Evolutionary conservation across 116 monocot genomes (phyloP).

Genomic region (Phalaenopsis hybrid): DNA sequence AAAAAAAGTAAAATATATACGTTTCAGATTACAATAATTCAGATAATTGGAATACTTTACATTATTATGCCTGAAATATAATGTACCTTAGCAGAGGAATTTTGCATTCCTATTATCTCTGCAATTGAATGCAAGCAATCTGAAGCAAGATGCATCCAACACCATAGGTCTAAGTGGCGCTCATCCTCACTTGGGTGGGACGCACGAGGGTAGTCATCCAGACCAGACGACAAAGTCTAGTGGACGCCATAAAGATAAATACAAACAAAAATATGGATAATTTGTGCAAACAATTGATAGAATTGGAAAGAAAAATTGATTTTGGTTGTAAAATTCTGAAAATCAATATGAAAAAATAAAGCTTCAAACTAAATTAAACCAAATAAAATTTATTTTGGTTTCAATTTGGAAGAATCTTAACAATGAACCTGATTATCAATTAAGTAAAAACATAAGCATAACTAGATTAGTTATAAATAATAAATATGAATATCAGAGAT

Average conservation of each 20-base stretch:
- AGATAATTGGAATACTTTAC: neutral
- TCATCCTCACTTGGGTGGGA: slow-evolving; percentile 92
- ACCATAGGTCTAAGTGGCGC: slow-evolving; percentile 84
- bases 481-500: neutral
- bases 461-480: neutral
- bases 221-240: slow-evolving; percentile 85
- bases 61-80: neutral
- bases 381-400: no score
- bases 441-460: no score
- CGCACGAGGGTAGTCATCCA: slow-evolving; percentile 98
- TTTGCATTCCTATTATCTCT: slow-evolving; percentile 30
- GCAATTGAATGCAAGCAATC: slow-evolving; percentile 80
- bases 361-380: no score
- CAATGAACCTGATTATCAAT: no score
- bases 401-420: neutral
- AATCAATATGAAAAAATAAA: no score
- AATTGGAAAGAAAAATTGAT: no score
- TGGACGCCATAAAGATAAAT: neutral
- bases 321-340: no score
- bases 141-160: slow-evolving; percentile 97
- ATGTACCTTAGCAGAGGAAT: slow-evolving; percentile 44
- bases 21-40: neutral
- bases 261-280: neutral
- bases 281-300: neutral
- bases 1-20: neutral